Base-by-base conservation (phyloP, 2,329 filamentous ascomycete genomes). In the Exophiala oligosperma region DNA sequence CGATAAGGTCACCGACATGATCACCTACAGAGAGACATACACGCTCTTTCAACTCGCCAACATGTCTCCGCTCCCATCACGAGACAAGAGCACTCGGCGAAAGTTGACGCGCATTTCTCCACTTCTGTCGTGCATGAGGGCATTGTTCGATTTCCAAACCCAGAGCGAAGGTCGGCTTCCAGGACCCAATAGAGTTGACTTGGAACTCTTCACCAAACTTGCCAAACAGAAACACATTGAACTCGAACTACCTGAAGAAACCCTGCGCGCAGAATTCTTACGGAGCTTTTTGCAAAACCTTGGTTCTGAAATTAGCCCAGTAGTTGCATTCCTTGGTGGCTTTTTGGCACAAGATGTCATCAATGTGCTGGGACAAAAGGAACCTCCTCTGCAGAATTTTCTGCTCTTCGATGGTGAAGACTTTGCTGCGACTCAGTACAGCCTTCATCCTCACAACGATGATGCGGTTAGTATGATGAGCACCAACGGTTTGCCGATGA, bases 361-460 rank as follows among this genome's bases (percentile, higher is more conserved):
- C 76, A 97, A 97, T 69, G 92, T 97, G 32, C 83, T 97, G 4
- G 91, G 92, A 49, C 86, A 90, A 71, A 86, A 89, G 41, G 92
- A 97, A 76, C 94, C 97, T 73, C 94, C 94, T 0, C 89, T 99
- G 43, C 94, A 99, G 76, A 99, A 99, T 73, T 85, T 96, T 72
- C 83, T 96, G 50, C 79, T 97, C 21, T 96, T 97, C 68, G 92
- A 97, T 72, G 92, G 92, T 12, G 89, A 91, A 66, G 83, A 81
- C 47, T 89, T 90, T 74, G 84, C 90, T 64, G 90, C 89, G 0
- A 86, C 86, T 1, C 86, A 94, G 64, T 96, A 94, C 71, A 83
- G 91, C 1, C 79, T 97, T 43, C 91, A 95, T 70, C 90, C 91
- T 0, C 79, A 82, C 63, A 82, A 82, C 66, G 61, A 65, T 24